Conservation (phyloP, 2,329 filamentous ascomycete species). For the Pseudophaeomoniella oleicola region DNA sequence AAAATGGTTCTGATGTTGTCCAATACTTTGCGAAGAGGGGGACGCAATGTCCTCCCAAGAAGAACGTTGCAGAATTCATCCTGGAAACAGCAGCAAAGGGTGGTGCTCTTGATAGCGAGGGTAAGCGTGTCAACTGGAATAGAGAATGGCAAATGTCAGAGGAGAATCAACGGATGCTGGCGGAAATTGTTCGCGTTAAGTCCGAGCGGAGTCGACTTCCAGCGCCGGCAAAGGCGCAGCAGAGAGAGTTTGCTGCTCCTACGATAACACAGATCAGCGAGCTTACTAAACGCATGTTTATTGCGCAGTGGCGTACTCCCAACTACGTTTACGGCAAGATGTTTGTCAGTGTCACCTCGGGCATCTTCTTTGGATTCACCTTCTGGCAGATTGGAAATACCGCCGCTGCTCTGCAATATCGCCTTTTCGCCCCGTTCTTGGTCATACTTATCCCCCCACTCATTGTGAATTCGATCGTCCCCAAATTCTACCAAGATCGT, state of each 20-base stretch:
- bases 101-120: slow-evolving; percentile 32
- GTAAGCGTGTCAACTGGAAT: slow-evolving; percentile 54
- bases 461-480: slow-evolving; percentile 57
- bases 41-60: slow-evolving; percentile 48
- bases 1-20: slow-evolving; percentile 49
- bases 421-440: slow-evolving; percentile 60
- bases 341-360: slow-evolving; percentile 55
- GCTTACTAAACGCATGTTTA: slow-evolving; percentile 56
- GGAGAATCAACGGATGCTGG: slow-evolving; percentile 42
- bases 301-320: slow-evolving; percentile 61
- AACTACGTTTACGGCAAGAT: slow-evolving; percentile 66
- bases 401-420: slow-evolving; percentile 57
- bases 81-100: slow-evolving; percentile 50
- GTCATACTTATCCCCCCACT: slow-evolving; percentile 54
- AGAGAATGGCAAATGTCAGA: slow-evolving; percentile 57
- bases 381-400: slow-evolving; percentile 56
- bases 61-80: slow-evolving; percentile 54
- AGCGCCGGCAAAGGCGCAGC: slow-evolving; percentile 21
- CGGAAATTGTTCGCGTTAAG: slow-evolving; percentile 53
- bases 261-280: slow-evolving; percentile 46
- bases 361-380: slow-evolving; percentile 67
- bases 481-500: slow-evolving; percentile 65
- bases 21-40: slow-evolving; percentile 56
- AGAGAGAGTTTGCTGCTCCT: slow-evolving; percentile 52
- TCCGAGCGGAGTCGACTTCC: slow-evolving; percentile 38